These are phyloP conservation scores for Pseudozyma hubeiensis DNA, from an alignment of 1,284 basidiomycete species.

Conservation along the genomic window DNA sequence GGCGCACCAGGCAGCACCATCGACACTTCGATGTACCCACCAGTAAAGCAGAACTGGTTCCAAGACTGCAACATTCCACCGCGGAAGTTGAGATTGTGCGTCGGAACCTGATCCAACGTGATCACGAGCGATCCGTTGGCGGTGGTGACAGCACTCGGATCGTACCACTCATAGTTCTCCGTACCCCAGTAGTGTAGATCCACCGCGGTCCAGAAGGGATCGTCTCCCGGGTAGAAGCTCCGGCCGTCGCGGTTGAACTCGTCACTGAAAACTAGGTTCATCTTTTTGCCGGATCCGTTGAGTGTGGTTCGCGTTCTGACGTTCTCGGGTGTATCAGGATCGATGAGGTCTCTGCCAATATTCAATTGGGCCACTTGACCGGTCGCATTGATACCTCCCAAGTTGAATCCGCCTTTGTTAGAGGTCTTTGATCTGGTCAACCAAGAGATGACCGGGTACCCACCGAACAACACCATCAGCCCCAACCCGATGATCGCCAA, in stretches of 20 bases:
- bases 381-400: constrained; percentile 46
- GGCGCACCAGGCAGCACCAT: constrained; percentile 57
- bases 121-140: constrained; percentile 53
- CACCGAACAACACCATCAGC: constrained; percentile 50
- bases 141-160: constrained; percentile 59
- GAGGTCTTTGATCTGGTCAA: constrained; percentile 5
- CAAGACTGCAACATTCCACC: constrained; percentile 63
- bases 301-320: constrained; percentile 28
- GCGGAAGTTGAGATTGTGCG: constrained; percentile 59
- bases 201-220: constrained; percentile 68
- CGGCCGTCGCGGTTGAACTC: constrained; percentile 63
- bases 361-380: constrained; percentile 44
- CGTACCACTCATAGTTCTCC: constrained; percentile 61
- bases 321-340: constrained; percentile 56
- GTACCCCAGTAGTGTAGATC: constrained; percentile 63
- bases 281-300: constrained; percentile 33
- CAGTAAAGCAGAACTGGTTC: constrained; percentile 68
- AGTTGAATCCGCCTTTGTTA: constrained; percentile 44
- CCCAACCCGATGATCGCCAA: constrained; percentile 35
- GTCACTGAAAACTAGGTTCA: constrained; percentile 64
- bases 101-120: constrained; percentile 68
- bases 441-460: constrained; percentile 51
- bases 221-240: constrained; percentile 64
- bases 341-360: constrained; percentile 45
- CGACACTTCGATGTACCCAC: constrained; percentile 66